A percentile compares a stretch with the other conserved stretches of the same genome.
phyloP scores from a whole-genome alignment of 2,329 filamentous ascomycete species.

The Bipolaris zeicola region DNA sequence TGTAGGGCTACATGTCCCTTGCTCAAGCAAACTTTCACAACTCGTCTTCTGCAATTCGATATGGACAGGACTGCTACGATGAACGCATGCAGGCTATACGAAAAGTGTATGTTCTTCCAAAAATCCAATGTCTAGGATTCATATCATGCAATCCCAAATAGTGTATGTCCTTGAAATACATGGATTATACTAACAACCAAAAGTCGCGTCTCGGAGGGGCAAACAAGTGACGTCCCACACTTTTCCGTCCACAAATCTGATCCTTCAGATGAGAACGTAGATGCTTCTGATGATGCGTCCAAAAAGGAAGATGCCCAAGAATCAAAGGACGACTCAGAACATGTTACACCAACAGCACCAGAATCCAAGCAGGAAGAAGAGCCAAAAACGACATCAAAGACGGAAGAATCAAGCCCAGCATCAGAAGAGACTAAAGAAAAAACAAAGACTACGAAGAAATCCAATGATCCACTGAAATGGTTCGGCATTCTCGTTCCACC shows the following conservation, averaged over 20 bases:
- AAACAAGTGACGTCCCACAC: constrained; percentile 14
- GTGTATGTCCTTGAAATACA: not conserved
- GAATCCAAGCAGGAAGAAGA: not conserved
- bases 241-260: constrained; percentile 5
- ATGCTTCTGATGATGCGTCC: not conserved
- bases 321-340: not conserved
- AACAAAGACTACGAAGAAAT: constrained; percentile 6
- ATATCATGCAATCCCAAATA: not conserved
- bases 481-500: constrained; percentile 61
- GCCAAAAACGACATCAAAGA: not conserved
- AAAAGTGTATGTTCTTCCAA: constrained; percentile 48
- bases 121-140: not conserved
- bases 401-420: not conserved
- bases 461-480: constrained; percentile 61
- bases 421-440: constrained; percentile 2
- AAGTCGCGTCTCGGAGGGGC: constrained; percentile 11
- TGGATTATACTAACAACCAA: not conserved
- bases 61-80: constrained; percentile 74
- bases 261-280: not conserved
- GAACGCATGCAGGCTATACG: constrained; percentile 70
- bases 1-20: constrained; percentile 57
- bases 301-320: too few relatives aligned
- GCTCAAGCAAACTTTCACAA: constrained; percentile 78
- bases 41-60: constrained; percentile 66
- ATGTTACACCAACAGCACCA: not conserved